Evolutionary conservation across 2,329 filamentous ascomycete species (phyloP), one percentile per base, ranked within the genome.

Genomic region (Colletotrichum tofieldiae): DNA sequence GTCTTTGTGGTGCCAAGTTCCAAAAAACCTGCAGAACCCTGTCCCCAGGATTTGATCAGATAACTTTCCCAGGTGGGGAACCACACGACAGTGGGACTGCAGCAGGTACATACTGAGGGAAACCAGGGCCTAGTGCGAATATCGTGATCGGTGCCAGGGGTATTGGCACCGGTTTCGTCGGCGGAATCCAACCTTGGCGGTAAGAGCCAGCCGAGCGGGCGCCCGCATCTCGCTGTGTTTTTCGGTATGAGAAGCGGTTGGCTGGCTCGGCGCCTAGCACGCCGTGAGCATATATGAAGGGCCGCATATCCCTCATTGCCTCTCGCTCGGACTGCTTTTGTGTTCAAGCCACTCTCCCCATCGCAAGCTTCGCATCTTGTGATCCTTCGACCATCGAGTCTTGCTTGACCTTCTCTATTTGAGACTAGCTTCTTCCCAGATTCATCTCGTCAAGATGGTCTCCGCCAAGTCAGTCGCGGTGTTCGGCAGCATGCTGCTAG

Each of bases 381-480:
- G 67, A 62, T 62, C 63, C 55, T 71, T 62, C 39, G 47, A 71
- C 63, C 4, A 63, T 62, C 56, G 63, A 49, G 32, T 32, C 63
- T 61, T 71, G 63, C 56, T 59, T 43, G 23, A 5, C 37, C 11
- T 51, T 51, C 35, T 32, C 39, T 41, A 32, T 54, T 47, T 51
- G 68, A 67, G 68, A 67, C 56, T 41, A 51, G 56, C 16, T 29
- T 39, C 39, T 56, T 41, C 23, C 55, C 55, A 70, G 61, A 32
- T 60, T 70, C 55, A 43, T 16, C 41, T 47, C 41, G 37, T 66
- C 67, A 73, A 73, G 55, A 74, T 74, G 73, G 71, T 74, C 49
- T 74, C 71, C 41, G 45, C 61, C 71, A 69, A 65, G 64, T 70
- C 60, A 35, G 54, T 66, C 59, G 56, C 67, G 41, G 23, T 69